phyloP scores from a whole-genome alignment of 192 early-diverging fungal species.

The Coemansia sp. region DNA sequence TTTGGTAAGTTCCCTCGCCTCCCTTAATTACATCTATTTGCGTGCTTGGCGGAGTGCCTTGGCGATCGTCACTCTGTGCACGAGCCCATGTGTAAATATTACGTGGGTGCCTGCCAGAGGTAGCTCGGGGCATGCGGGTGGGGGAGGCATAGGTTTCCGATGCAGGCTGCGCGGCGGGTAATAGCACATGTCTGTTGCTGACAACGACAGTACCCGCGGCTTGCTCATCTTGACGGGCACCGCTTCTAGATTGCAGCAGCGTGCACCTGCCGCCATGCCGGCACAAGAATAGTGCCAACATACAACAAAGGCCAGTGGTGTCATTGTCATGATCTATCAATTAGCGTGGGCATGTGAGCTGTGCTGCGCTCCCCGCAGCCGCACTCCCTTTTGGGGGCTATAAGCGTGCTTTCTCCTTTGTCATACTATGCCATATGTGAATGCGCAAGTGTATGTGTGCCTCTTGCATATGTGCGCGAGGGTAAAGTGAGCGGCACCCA shows the following conservation, averaged over 20 bases:
- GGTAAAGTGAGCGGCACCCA: background rate
- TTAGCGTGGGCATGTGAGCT: constrained; percentile 4
- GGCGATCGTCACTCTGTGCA: background rate
- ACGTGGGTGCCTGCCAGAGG: background rate
- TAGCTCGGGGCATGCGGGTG: background rate
- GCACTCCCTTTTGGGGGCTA: background rate
- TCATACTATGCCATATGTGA: background rate
- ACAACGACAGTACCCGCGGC: constrained; percentile 5
- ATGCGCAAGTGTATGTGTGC: background rate
- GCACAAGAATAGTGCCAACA: background rate
- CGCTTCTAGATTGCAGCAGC: constrained; percentile 6
- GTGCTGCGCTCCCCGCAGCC: constrained; percentile 2
- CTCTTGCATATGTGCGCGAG: background rate
- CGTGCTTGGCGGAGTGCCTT: background rate
- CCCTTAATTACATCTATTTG: background rate
- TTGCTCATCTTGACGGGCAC: background rate
- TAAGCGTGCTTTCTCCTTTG: background rate
- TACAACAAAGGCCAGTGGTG: background rate
- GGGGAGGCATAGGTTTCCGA: background rate
- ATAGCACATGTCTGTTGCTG: constrained; percentile 5
- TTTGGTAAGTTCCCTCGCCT: constrained; percentile 33
- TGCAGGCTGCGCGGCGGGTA: constrained; percentile 11
- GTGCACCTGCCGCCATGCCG: background rate
- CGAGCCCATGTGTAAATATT: constrained; percentile 6
- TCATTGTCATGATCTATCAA: background rate